phyloP scores from a whole-genome alignment of 768 basidiomycete genomes.

The Pholiota microspora region DNA sequence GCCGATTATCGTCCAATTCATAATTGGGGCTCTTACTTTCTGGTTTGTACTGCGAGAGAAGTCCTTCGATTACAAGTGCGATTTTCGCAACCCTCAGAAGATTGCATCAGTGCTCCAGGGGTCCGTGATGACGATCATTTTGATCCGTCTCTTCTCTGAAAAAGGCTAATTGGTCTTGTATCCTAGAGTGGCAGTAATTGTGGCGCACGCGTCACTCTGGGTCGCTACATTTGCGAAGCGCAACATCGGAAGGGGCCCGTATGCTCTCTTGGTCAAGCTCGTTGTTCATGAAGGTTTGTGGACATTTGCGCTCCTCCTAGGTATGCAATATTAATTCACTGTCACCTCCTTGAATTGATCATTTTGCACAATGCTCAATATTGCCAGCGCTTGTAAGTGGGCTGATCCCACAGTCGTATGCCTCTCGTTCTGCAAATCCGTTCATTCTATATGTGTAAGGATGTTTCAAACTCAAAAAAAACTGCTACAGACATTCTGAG shows the following conservation, averaged over 20 bases:
- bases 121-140: neutral
- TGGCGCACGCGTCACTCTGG: conserved; percentile 6
- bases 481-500: neutral
- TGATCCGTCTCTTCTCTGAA: neutral
- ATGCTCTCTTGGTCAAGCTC: neutral
- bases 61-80: conserved; percentile 4
- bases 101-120: conserved; percentile 1
- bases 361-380: neutral
- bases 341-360: neutral
- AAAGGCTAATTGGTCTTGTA: neutral
- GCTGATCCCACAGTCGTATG: neutral
- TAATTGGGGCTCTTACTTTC: neutral
- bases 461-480: neutral
- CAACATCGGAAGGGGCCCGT: conserved; percentile 1
- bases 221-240: conserved; percentile 1
- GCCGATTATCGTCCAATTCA: conserved; percentile 4
- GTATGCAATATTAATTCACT: neutral
- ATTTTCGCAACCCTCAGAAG: conserved; percentile 3
- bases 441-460: conserved; percentile 6
- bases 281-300: conserved; percentile 7
- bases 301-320: neutral
- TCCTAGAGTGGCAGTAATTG: conserved; percentile 2
- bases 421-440: conserved; percentile 4
- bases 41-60: neutral
- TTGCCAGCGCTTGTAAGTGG: conserved; percentile 1